These are phyloP conservation scores for Silene conica DNA, from an alignment of 148 eudicot species.

Conservation along the genomic window DNA sequence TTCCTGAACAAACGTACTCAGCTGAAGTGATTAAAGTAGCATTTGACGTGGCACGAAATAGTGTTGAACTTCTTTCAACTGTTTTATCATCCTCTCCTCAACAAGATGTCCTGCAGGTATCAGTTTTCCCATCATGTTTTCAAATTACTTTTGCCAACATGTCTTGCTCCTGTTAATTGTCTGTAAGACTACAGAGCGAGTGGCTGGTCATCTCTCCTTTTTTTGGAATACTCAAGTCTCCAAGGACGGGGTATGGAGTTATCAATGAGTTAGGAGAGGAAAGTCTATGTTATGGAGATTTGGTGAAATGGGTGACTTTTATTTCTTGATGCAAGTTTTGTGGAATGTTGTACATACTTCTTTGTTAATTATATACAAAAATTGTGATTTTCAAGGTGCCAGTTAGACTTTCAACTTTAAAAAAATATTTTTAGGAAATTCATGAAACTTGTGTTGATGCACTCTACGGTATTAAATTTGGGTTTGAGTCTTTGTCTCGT, in stretches of 20 bases:
- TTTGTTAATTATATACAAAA: neutral
- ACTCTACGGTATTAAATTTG: too few species aligned
- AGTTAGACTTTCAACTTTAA: neutral
- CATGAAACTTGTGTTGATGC: neutral
- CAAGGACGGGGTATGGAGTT: neutral
- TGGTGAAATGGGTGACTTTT: neutral
- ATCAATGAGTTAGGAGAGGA: neutral
- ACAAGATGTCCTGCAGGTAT: slow-evolving; percentile 92
- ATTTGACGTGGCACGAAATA: slow-evolving; percentile 92
- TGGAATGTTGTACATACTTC: neutral
- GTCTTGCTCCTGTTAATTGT: neutral
- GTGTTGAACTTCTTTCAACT: slow-evolving; percentile 85
- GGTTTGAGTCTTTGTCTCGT: neutral
- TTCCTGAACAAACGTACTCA: slow-evolving; percentile 58
- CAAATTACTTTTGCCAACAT: neutral
- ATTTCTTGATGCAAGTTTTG: neutral
- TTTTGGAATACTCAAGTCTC: neutral
- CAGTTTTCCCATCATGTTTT: neutral
- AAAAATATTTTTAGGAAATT: neutral
- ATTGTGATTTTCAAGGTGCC: neutral
- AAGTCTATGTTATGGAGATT: neutral
- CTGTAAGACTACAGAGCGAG: neutral
- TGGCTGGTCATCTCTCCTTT: neutral
- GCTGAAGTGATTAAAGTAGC: slow-evolving; percentile 92
- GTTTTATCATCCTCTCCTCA: slow-evolving; percentile 91